phyloP scores from a whole-genome alignment of 805 yeast genomes.

The Kodamaea neixiangensis region DNA sequence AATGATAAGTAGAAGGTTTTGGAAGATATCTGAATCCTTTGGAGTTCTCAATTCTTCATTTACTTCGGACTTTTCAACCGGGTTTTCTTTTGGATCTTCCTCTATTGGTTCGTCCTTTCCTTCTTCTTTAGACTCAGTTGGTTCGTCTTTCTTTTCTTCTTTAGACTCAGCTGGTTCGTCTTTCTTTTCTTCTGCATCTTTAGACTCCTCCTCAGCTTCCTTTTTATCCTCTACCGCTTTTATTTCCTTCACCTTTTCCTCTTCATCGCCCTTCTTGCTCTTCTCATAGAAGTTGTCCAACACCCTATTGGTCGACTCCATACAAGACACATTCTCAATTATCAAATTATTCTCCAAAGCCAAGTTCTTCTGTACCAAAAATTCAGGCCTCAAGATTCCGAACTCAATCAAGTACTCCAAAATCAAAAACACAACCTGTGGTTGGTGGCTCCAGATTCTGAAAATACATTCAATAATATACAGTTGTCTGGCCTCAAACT shows the following conservation, averaged over 20 bases:
- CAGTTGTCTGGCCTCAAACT: constrained; percentile 29
- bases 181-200: not conserved
- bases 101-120: not conserved
- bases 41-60: not conserved
- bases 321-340: constrained; percentile 43
- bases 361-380: constrained; percentile 30
- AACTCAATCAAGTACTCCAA: constrained; percentile 45
- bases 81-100: not conserved
- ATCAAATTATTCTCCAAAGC: constrained; percentile 32
- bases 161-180: not conserved
- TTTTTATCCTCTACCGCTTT: not conserved
- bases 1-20: constrained; percentile 20
- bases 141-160: not conserved
- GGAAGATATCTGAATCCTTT: constrained; percentile 15
- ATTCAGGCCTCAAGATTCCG: constrained; percentile 31
- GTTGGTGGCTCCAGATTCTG: constrained; percentile 47
- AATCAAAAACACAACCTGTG: constrained; percentile 45
- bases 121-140: not conserved
- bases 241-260: constrained; percentile 3
- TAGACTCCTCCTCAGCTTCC: constrained; percentile 3
- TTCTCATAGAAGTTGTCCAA: constrained; percentile 24
- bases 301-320: constrained; percentile 43
- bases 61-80: not conserved
- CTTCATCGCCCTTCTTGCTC: constrained; percentile 8
- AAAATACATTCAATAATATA: constrained; percentile 42